Conservation (phyloP, 306 rosid species). For the Inga leiocalycina region DNA sequence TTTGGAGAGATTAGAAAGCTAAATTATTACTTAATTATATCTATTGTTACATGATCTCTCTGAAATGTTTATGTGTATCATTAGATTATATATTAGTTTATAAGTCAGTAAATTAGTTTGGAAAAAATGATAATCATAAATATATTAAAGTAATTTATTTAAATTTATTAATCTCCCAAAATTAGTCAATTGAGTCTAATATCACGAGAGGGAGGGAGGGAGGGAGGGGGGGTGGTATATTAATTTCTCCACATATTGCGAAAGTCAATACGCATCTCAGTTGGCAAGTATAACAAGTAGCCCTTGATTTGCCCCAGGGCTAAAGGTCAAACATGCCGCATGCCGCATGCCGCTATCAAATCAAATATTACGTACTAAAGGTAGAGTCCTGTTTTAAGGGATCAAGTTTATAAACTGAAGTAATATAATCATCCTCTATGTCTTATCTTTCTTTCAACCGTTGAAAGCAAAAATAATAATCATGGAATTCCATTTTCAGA, state of each 20-base stretch:
- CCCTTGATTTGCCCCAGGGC: neutral
- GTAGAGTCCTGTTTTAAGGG: neutral
- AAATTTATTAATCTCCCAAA: no score
- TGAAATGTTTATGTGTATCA: no score
- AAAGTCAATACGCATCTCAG: neutral
- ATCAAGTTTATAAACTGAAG: slow-evolving; percentile 13
- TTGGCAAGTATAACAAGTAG: slow-evolving; percentile 15
- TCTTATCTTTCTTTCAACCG: neutral
- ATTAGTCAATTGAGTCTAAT: no score
- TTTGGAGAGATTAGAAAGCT: no score
- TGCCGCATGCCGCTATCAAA: neutral
- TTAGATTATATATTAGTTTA: no score
- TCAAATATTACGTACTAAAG: neutral
- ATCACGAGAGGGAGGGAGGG: no score
- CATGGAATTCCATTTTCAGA: slow-evolving; percentile 26
- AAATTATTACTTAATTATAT: no score
- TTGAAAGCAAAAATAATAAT: neutral
- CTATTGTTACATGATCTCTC: no score
- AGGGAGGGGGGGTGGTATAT: no score
- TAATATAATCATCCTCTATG: neutral
- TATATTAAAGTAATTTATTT: no score
- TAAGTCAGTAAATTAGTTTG: no score
- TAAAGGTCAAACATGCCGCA: neutral
- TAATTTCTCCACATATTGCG: neutral
- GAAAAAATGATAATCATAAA: no score